phyloP scores from a whole-genome alignment of 192 early-diverging fungal species.

The Chytriomyces confervae region DNA sequence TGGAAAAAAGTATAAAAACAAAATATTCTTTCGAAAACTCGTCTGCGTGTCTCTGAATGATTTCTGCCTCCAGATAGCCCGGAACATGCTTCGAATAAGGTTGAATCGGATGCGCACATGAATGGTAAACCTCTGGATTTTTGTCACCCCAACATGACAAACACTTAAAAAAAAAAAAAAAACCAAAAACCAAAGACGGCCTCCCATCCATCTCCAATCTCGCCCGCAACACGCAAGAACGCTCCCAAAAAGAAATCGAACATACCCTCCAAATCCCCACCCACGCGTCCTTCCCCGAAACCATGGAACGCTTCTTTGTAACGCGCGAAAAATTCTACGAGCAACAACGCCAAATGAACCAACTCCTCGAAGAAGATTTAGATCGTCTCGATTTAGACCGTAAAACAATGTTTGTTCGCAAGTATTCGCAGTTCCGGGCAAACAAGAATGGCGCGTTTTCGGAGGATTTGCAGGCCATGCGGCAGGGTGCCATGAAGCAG shows the following conservation, averaged over 20 bases:
- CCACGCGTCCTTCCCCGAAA: constrained; percentile 37
- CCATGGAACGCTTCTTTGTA: constrained; percentile 53
- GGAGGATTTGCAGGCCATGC: constrained; percentile 56
- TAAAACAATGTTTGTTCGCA: constrained; percentile 46
- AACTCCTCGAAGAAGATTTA: constrained; percentile 54
- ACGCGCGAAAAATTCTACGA: constrained; percentile 58
- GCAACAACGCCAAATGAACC: constrained; percentile 47
- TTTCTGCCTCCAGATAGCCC: background rate
- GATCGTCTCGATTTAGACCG: constrained; percentile 54
- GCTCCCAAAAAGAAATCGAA: constrained; percentile 49
- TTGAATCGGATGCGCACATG: background rate
- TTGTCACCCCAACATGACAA: too few species aligned
- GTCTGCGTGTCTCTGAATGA: background rate
- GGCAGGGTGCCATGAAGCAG: constrained; percentile 40
- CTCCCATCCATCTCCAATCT: background rate
- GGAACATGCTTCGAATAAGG: background rate
- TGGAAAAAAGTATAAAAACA: constrained; percentile 18
- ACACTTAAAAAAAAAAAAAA: too few species aligned
- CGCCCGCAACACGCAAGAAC: background rate
- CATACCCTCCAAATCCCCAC: constrained; percentile 42
- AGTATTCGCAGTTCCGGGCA: constrained; percentile 45
- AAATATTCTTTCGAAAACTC: background rate
- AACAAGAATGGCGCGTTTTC: constrained; percentile 51
- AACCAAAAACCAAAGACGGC: background rate
- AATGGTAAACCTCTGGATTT: background rate